phyloP scores from a whole-genome alignment of 2,329 filamentous ascomycete genomes.

The Dothistroma septosporum region DNA sequence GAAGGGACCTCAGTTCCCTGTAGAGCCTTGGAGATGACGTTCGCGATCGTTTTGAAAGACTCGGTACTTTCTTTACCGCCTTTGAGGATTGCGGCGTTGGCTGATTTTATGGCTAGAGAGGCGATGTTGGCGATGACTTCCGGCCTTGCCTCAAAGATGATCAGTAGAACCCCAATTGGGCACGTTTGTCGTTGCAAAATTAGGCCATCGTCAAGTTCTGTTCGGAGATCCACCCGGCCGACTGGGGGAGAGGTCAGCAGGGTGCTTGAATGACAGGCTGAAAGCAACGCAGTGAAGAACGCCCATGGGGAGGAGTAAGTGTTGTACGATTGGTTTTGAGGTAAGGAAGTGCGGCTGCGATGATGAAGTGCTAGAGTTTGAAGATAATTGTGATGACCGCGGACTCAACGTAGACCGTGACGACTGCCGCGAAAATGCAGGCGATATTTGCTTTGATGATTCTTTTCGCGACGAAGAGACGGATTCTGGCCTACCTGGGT shows the following conservation, averaged over 20 bases:
- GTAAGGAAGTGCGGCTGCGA: not conserved
- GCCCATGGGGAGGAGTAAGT: not conserved
- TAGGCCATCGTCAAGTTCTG: constrained; percentile 79
- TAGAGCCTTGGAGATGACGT: constrained; percentile 75
- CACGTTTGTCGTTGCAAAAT: constrained; percentile 83
- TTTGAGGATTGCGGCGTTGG: constrained; percentile 94
- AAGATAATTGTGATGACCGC: not conserved
- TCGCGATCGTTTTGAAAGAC: constrained; percentile 89
- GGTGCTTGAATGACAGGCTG: constrained; percentile 9
- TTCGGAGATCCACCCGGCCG: constrained; percentile 77
- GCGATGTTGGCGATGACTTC: constrained; percentile 99
- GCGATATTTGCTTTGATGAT: not conserved
- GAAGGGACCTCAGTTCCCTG: constrained; percentile 71
- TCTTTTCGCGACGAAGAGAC: not conserved
- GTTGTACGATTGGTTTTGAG: constrained; percentile 1
- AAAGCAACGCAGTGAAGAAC: not conserved
- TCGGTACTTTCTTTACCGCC: constrained; percentile 93
- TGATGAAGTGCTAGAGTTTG: not conserved
- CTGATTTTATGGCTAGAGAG: constrained; percentile 91
- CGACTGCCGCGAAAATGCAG: not conserved
- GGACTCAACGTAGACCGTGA: not conserved
- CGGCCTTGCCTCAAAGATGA: constrained; percentile 96
- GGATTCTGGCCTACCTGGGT: constrained; percentile 64
- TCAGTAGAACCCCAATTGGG: constrained; percentile 93
- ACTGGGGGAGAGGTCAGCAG: constrained; percentile 52